A percentile compares a stretch with the other conserved stretches of the same genome.
phyloP scores from a whole-genome alignment of 305 asterid genomes.

The Ilex paraguariensis region DNA sequence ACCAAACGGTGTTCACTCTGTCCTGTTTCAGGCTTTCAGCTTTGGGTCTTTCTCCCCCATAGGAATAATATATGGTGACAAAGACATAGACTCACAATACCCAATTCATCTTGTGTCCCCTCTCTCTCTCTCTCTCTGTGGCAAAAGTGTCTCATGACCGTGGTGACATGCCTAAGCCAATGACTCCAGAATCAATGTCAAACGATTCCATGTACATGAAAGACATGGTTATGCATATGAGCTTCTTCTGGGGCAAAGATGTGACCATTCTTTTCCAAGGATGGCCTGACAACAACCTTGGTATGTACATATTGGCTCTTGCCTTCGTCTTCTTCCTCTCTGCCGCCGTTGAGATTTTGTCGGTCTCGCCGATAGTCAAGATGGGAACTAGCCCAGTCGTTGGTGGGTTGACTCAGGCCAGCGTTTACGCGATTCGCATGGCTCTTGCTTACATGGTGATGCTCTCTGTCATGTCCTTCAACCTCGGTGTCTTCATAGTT shows the following conservation, averaged over 20 bases:
- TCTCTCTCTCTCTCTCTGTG: no score
- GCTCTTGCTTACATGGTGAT: slow-evolving; percentile 59
- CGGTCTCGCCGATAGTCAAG: slow-evolving; percentile 20
- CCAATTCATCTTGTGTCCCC: no score
- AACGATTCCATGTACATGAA: slow-evolving; percentile 23
- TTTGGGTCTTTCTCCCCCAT: no score
- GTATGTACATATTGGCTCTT: slow-evolving; percentile 57
- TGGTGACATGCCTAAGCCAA: slow-evolving; percentile 34
- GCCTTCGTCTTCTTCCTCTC: slow-evolving; percentile 45
- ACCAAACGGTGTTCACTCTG: no score
- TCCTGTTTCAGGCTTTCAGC: no score
- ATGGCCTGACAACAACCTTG: slow-evolving; percentile 64
- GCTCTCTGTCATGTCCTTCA: slow-evolving; percentile 83
- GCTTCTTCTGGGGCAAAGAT: slow-evolving; percentile 73
- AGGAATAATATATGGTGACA: no score
- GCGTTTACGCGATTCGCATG: slow-evolving; percentile 46
- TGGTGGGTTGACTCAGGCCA: slow-evolving; percentile 27
- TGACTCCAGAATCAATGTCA: slow-evolving; percentile 23
- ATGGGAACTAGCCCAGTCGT: slow-evolving; percentile 17
- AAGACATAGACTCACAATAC: no score
- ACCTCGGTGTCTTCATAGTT: slow-evolving; percentile 55
- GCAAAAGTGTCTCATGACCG: not conserved
- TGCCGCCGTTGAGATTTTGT: slow-evolving; percentile 35
- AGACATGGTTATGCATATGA: slow-evolving; percentile 58
- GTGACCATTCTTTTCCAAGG: slow-evolving; percentile 50